Evolutionary conservation across 139 green algal species (phyloP).

Genomic region (Dunaliella primolecta): DNA sequence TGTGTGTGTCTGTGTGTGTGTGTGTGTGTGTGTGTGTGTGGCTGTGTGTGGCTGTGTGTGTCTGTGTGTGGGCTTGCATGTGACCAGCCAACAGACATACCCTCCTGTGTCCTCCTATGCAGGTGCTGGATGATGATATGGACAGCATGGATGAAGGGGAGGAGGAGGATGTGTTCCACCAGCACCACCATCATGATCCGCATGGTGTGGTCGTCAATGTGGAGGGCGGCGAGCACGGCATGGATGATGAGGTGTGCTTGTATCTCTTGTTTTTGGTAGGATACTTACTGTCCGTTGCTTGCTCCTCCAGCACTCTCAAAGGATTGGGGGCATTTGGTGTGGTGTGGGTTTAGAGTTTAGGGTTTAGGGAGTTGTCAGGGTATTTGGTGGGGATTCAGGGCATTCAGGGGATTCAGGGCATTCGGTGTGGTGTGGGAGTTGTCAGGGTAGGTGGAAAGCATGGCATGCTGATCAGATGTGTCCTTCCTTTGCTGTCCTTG

Average conservation of each 20-base stretch:
- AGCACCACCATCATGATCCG: not conserved
- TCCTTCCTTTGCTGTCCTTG: too few species aligned
- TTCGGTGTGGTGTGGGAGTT: too few species aligned
- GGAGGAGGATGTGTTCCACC: conserved; percentile 3
- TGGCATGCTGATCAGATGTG: too few species aligned
- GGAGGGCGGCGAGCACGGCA: conserved; percentile 39
- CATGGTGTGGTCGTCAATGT: conserved; percentile 32
- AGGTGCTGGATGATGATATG: conserved; percentile 32
- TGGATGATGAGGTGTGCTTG: conserved; percentile 13
- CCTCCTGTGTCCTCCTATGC: not conserved
- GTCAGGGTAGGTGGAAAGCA: too few species aligned
- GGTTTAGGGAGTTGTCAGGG: not conserved
- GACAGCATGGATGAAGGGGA: conserved; percentile 25
- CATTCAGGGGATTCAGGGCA: too few species aligned
- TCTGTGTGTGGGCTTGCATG: conserved; percentile 28
- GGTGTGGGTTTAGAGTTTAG: not conserved
- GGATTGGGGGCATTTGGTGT: not conserved
- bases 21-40: conserved; percentile 9
- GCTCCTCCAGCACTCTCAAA: too few species aligned
- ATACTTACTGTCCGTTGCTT: too few species aligned
- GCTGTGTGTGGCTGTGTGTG: not conserved
- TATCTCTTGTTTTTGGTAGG: too few species aligned
- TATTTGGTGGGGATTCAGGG: too few species aligned
- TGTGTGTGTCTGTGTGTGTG: conserved; percentile 19
- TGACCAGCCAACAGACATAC: not conserved